Base-by-base conservation (phyloP, 805 yeast genomes). In the Saccharomycopsis sp. region DNA sequence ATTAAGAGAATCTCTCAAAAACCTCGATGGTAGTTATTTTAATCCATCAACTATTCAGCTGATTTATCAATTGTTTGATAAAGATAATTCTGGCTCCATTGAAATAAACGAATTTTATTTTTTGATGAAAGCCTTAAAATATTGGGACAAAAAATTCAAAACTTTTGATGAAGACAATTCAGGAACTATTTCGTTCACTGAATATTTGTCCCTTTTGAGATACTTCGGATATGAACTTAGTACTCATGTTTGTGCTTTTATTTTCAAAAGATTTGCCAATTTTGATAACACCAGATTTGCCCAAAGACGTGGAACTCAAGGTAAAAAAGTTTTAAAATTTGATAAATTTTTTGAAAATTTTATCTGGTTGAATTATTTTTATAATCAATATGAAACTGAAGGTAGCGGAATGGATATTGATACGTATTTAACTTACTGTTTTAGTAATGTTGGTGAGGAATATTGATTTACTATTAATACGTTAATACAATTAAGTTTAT, bases 291-390 rank as follows among this genome's bases (percentile, higher is more conserved):
- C n/a, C n/a, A n/a, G n/a, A n/a, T n/a, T n/a, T n/a, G 57, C 54
- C 14, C 34, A 28, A 19, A 49, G 51, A 18, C 62, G 54, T 28
- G n/a, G n/a, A n/a, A 54, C 55, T 31, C 51, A 53, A 13, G 46
- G 45, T 31, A 43, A 43, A 20, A 52, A 52, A 23, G 63, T 61
- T 41, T 54, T 85, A 59, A 76, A 80, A 45, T 85, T 85, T 56
- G 95, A 85, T 56, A 69, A 75, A 56, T 85, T 85, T 59, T 85
- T 85, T 27, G 94, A 85, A 56, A 68, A 82, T 38, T 67, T 84
- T 48, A 79, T 83, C 14, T 79, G 82, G 67, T 64, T 85, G 39
- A 45, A 44, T 17, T 43, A 39, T 19, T 42, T 45, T 30, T 45
- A 29, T 36, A 45, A 45, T 27, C 33, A 34, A n/a, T 45, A 42